Conservation (phyloP, 768 basidiomycete genomes). For the Tricholoma sp. region DNA sequence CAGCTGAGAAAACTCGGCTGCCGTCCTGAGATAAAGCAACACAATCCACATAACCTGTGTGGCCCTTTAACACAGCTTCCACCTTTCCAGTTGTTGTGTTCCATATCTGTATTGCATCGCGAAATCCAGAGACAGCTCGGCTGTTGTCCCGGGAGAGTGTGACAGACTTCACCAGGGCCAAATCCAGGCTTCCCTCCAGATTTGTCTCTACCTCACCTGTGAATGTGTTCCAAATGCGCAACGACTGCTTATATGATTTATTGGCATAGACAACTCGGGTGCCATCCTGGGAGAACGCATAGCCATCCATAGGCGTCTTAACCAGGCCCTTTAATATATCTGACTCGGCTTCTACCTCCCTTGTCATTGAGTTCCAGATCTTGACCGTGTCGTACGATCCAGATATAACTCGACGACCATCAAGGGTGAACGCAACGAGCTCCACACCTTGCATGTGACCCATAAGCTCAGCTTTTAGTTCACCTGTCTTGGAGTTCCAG, state of each 20-base stretch:
- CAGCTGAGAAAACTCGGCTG: constrained; percentile 1
- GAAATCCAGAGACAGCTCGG: neutral
- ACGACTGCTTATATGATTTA: neutral
- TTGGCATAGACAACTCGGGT: too few relatives aligned
- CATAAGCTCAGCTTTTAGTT: too few relatives aligned
- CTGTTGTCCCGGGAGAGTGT: constrained; percentile 3
- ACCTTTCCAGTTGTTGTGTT: neutral
- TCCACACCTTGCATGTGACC: too few relatives aligned
- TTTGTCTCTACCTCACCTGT: too few relatives aligned
- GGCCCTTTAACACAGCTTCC: constrained; percentile 6
- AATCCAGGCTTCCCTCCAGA: too few relatives aligned
- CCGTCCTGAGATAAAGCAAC: neutral
- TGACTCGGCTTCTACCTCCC: too few relatives aligned
- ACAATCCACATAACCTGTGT: neutral
- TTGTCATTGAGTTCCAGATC: too few relatives aligned
- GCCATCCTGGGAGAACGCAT: too few relatives aligned
- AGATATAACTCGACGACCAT: neutral
- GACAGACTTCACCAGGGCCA: neutral
- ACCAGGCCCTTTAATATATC: neutral
- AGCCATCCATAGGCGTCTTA: too few relatives aligned
- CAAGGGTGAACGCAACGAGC: neutral
- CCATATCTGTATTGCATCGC: constrained; percentile 3
- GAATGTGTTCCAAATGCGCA: too few relatives aligned
- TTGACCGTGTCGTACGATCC: neutral
- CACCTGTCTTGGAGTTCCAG: too few relatives aligned